Evolutionary conservation across 345 rosid species (phyloP), one percentile per base, ranked within the genome.

Genomic region (Trapa incisa): DNA sequence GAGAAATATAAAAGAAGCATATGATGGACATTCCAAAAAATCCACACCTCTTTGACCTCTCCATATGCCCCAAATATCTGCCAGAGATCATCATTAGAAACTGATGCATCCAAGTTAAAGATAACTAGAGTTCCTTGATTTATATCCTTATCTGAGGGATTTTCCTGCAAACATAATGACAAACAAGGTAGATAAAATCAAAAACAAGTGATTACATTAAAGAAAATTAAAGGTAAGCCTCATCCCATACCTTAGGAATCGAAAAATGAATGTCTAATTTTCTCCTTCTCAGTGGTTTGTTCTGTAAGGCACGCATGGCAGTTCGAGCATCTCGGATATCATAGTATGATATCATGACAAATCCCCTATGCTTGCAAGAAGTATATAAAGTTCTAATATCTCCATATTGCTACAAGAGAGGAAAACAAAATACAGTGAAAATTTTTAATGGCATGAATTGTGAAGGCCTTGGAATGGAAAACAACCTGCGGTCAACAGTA

Each of bases 101-200:
- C 93, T 13, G 96, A 87, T 70, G 96, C 78, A 73, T 92, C 98
- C 81, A 92, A 81, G 74, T 92, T 92, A 73, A 92, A 92, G 39
- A 85, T 88, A 67, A 92, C 96, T 61, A 92, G 95, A 65, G 96
- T 89, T 70, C 98, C 96, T 79, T 92, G 98, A 77, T 92, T 92
- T 72, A 87, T 75, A 70, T 92, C 98, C 81, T 92, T 92, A 68
- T 92, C 96, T 38, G 96, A 89, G 14, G 98, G 96, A 75, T 92
- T 92, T 70, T 92, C 96, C 98, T 92, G 78, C 54, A 61, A 48
- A 41, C 39, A 48, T 72, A 72, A 57, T 72, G 11, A 8, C 43
- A 41, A 69, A 22, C 65, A 1, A 35, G 33, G 6, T 45, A 57
- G 32, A 58, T 22, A 29, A 54, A 29, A 13, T 32, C 63, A 58